Evolutionary conservation across 331 rosid species (phyloP).

Genomic region (Rosa hybrid): DNA sequence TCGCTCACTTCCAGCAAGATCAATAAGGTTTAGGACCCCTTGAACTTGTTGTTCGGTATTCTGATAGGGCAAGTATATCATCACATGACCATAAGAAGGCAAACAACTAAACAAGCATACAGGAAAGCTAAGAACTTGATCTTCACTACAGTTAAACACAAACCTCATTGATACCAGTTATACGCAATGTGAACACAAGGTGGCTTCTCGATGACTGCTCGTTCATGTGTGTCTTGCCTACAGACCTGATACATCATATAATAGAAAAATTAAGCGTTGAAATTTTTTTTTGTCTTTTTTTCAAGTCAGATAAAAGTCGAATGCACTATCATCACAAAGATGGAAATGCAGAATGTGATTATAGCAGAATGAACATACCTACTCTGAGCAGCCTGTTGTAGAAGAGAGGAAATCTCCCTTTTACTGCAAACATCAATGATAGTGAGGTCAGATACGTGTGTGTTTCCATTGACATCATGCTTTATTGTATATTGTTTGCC

Average conservation of each 20-base stretch:
- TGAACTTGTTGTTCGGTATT: conserved; percentile 97
- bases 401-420: conserved; percentile 4
- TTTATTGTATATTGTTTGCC: conserved; percentile 9
- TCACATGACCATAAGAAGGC: not conserved
- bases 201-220: conserved; percentile 10
- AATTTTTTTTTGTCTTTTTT: not conserved
- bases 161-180: conserved; percentile 9
- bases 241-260: not conserved
- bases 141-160: not conserved
- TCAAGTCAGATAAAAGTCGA: not conserved
- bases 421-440: conserved; percentile 9
- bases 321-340: not conserved
- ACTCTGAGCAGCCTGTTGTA: conserved; percentile 12
- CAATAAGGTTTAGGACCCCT: conserved; percentile 90
- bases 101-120: not conserved
- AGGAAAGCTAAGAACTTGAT: not conserved
- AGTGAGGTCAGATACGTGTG: conserved; percentile 2
- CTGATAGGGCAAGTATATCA: conserved; percentile 36
- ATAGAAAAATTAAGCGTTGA: not conserved
- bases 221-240: conserved; percentile 11
- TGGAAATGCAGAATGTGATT: not conserved
- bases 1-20: conserved; percentile 99
- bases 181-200: conserved; percentile 4
- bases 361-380: not conserved
- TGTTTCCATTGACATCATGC: not conserved